Conservation (phyloP, 805 yeast species). For the Kurtzmaniella cleridarum region DNA sequence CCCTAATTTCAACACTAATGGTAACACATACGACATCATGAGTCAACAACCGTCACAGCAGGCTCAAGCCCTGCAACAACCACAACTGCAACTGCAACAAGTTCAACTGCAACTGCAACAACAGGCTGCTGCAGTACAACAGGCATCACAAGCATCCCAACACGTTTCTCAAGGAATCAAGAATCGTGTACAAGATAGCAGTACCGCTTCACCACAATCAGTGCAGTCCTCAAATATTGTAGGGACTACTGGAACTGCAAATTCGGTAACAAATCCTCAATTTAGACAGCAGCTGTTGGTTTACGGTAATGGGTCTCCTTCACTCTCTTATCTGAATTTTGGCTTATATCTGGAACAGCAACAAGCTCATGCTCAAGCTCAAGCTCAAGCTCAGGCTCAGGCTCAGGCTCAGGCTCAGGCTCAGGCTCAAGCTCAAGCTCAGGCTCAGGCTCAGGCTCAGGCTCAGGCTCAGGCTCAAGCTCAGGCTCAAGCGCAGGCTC, state of each 20-base stretch:
- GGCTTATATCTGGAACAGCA: slow-evolving; percentile 3
- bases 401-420: slow-evolving; percentile 12
- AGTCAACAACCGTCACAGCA: slow-evolving; percentile 4
- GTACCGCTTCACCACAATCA: background rate
- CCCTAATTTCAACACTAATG: slow-evolving; percentile 8
- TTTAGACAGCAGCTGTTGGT: background rate
- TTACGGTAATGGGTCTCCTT: too few species aligned
- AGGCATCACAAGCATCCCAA: slow-evolving; percentile 2
- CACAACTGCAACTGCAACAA: slow-evolving; percentile 3
- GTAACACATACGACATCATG: slow-evolving; percentile 3
- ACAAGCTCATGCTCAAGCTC: slow-evolving; percentile 8
- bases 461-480: slow-evolving; percentile 9
- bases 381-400: slow-evolving; percentile 9
- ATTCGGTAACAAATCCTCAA: background rate
- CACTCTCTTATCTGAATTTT: too few species aligned
- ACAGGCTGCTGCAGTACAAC: background rate
- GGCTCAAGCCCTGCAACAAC: slow-evolving; percentile 6
- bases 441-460: slow-evolving; percentile 7
- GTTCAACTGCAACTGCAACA: background rate
- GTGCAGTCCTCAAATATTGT: background rate
- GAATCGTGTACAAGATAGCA: background rate
- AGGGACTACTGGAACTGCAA: background rate
- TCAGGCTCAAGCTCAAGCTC: slow-evolving; percentile 9
- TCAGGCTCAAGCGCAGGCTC: slow-evolving; percentile 2
- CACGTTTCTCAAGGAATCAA: background rate